phyloP scores from a whole-genome alignment of 176 grass and related monocot species.

The Musa schizocarpa region DNA sequence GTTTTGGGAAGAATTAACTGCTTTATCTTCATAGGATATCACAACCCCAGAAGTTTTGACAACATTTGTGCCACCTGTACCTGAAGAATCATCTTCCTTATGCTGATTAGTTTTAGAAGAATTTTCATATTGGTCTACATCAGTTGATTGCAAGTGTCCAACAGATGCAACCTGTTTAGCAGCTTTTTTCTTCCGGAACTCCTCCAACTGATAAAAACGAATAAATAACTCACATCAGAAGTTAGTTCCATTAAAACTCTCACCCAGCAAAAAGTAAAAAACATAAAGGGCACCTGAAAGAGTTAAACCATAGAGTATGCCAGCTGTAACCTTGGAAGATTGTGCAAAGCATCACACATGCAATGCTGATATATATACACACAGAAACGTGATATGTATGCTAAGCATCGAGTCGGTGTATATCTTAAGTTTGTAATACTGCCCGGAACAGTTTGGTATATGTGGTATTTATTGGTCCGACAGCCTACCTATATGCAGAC shows the following conservation, averaged over 20 bases:
- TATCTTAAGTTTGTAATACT: too few relatives aligned
- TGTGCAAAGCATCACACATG: too few relatives aligned
- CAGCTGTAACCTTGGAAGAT: too few relatives aligned
- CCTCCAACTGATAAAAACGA: constrained; percentile 52
- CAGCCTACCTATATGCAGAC: too few relatives aligned
- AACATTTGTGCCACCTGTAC: constrained; percentile 13
- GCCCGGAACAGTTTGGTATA: too few relatives aligned
- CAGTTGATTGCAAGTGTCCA: constrained; percentile 18
- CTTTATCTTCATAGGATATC: constrained; percentile 26
- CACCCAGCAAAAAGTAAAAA: not conserved
- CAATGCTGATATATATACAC: too few relatives aligned
- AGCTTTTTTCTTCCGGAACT: constrained; percentile 89
- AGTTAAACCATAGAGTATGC: too few relatives aligned
- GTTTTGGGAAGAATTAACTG: constrained; percentile 24
- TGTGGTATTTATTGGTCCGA: too few relatives aligned
- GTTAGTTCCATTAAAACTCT: not conserved
- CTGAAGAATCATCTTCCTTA: constrained; percentile 21
- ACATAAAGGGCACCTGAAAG: too few relatives aligned
- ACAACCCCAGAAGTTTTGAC: constrained; percentile 23
- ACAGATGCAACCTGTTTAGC: constrained; percentile 36
- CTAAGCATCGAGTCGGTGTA: too few relatives aligned
- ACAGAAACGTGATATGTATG: too few relatives aligned
- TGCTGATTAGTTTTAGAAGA: constrained; percentile 28
- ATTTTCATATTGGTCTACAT: constrained; percentile 19
- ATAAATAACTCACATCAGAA: not conserved